These are phyloP conservation scores for Sporormia fimetaria DNA, from an alignment of 495 filamentous ascomycete species.

Conservation along the genomic window DNA sequence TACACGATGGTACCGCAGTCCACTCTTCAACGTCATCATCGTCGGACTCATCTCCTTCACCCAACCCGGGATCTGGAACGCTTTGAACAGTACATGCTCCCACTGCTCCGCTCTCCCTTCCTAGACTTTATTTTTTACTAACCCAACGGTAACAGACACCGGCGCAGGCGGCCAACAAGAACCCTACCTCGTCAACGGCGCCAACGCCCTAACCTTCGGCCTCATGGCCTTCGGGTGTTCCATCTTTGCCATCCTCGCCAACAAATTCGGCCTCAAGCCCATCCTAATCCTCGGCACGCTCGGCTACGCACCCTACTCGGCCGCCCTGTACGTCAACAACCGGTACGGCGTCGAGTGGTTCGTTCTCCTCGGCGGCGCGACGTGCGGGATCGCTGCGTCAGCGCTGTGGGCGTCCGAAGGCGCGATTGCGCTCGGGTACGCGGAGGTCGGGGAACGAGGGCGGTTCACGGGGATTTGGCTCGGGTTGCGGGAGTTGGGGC, in stretches of 20 bases:
- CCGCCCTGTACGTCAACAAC: conserved; percentile 48
- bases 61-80: conserved; percentile 50
- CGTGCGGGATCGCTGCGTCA: conserved; percentile 45
- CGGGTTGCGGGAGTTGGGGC: conserved; percentile 44
- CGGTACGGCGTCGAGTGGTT: conserved; percentile 48
- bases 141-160: too few species aligned
- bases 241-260: conserved; percentile 41
- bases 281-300: conserved; percentile 45
- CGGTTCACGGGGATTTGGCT: conserved; percentile 47
- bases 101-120: background rate
- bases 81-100: conserved; percentile 36
- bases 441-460: conserved; percentile 43
- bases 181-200: conserved; percentile 47
- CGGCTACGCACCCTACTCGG: conserved; percentile 47
- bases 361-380: conserved; percentile 43
- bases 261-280: conserved; percentile 43
- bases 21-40: conserved; percentile 45
- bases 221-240: conserved; percentile 48
- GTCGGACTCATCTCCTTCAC: conserved; percentile 46
- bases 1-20: conserved; percentile 38
- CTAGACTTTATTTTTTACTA: too few species aligned
- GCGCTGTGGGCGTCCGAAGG: conserved; percentile 49
- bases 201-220: conserved; percentile 46
- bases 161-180: conserved; percentile 48
- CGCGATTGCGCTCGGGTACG: conserved; percentile 47